phyloP scores from a whole-genome alignment of 2,329 filamentous ascomycete species.

The Claviceps monticola region DNA sequence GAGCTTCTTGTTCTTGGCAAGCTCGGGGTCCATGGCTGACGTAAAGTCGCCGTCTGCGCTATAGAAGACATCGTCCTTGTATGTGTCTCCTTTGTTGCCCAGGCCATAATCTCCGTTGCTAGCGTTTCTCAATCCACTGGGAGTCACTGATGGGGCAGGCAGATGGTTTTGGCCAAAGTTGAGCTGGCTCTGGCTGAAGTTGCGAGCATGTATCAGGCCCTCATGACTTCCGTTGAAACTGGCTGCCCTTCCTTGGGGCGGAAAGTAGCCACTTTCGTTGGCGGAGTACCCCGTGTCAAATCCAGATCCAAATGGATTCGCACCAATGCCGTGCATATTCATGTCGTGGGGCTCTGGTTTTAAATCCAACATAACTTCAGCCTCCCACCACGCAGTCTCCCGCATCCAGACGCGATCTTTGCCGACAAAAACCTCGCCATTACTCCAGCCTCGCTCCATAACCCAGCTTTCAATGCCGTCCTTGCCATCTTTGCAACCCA shows the following conservation, averaged over 20 bases:
- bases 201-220: conserved; percentile 51
- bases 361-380: conserved; percentile 87
- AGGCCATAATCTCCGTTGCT: conserved; percentile 75
- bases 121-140: conserved; percentile 41
- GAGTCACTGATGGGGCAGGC: conserved; percentile 46
- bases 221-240: conserved; percentile 57
- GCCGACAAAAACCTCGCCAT: conserved; percentile 86
- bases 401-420: conserved; percentile 91
- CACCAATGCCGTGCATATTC: conserved; percentile 23
- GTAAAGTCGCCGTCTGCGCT: conserved; percentile 54
- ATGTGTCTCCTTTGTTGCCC: conserved; percentile 70
- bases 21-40: conserved; percentile 60
- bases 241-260: conserved; percentile 43
- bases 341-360: conserved; percentile 44
- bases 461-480: conserved; percentile 93
- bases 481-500: conserved; percentile 79
- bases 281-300: conserved; percentile 63
- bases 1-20: conserved; percentile 63
- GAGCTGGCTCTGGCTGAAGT: conserved; percentile 41
- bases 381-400: conserved; percentile 93
- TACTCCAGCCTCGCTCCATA: conserved; percentile 92
- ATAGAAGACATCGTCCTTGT: conserved; percentile 62
- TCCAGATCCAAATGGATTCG: conserved; percentile 27
- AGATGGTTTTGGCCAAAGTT: conserved; percentile 28
- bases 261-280: conserved; percentile 56